These are phyloP conservation scores for Lipomyces sp. DNA, from an alignment of 805 yeast species.

Conservation along the genomic window DNA sequence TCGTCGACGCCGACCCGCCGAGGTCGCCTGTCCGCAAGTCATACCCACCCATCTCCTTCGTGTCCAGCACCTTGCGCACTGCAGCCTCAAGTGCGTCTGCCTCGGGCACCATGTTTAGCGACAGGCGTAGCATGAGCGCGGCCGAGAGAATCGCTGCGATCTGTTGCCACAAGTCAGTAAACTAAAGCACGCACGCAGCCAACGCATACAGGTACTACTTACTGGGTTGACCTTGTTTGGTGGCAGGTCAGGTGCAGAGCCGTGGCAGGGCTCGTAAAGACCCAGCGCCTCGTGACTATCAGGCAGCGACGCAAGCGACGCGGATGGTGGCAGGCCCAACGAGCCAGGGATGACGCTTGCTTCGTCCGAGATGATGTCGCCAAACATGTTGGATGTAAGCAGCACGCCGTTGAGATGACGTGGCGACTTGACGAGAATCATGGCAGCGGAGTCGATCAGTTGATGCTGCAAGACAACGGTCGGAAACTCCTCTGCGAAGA, in stretches of 20 bases:
- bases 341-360: constrained; percentile 98
- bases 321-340: constrained; percentile 90
- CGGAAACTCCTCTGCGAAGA: constrained; percentile 86
- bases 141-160: constrained; percentile 91
- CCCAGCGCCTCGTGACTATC: constrained; percentile 94
- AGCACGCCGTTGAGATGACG: constrained; percentile 88
- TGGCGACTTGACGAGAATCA: constrained; percentile 92
- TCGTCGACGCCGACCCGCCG: constrained; percentile 77
- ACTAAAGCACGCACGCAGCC: not conserved
- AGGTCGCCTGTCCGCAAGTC: constrained; percentile 83
- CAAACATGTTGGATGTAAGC: constrained; percentile 94
- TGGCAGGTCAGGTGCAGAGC: constrained; percentile 94
- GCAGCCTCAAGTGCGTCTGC: constrained; percentile 88
- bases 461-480: constrained; percentile 84
- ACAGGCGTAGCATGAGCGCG: constrained; percentile 94
- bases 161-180: constrained; percentile 1
- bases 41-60: constrained; percentile 45
- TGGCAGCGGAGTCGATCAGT: constrained; percentile 97
- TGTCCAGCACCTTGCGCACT: constrained; percentile 74
- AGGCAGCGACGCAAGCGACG: constrained; percentile 95
- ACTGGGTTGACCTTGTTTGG: constrained; percentile 84
- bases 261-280: constrained; percentile 96
- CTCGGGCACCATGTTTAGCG: constrained; percentile 76
- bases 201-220: not conserved
- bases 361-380: constrained; percentile 97